Evolutionary conservation across 2,329 filamentous ascomycete species (phyloP).

Genomic region (Neocatenulostroma microsporum): DNA sequence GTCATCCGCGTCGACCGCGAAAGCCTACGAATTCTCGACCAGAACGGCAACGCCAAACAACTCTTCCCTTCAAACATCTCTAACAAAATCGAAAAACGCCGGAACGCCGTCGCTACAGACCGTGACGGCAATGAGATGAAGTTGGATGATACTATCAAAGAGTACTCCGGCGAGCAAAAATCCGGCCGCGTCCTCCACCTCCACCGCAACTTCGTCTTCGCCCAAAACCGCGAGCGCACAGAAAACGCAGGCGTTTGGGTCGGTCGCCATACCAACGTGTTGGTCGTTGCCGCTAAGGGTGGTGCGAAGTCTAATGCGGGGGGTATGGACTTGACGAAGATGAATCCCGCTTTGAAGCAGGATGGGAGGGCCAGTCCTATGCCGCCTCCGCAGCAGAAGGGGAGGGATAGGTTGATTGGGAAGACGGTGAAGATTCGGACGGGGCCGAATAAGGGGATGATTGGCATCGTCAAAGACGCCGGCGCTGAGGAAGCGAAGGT

Average conservation of each 20-base stretch:
- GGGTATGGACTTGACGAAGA: slow-evolving; percentile 75
- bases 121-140: slow-evolving; percentile 89
- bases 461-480: slow-evolving; percentile 93
- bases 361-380: slow-evolving; percentile 46
- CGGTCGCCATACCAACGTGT: slow-evolving; percentile 76
- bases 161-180: slow-evolving; percentile 75
- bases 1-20: slow-evolving; percentile 94
- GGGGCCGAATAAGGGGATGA: slow-evolving; percentile 82
- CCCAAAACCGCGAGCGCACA: slow-evolving; percentile 72
- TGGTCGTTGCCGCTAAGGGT: slow-evolving; percentile 89
- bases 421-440: slow-evolving; percentile 85
- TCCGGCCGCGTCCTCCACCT: slow-evolving; percentile 89
- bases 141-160: slow-evolving; percentile 84
- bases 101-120: slow-evolving; percentile 82
- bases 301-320: slow-evolving; percentile 59
- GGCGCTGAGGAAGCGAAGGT: slow-evolving; percentile 80
- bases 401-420: slow-evolving; percentile 76
- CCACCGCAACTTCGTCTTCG: slow-evolving; percentile 83
- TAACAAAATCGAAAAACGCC: slow-evolving; percentile 75
- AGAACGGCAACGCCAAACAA: slow-evolving; percentile 74
- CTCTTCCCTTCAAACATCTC: slow-evolving; percentile 86
- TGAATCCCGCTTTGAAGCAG: slow-evolving; percentile 81
- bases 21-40: slow-evolving; percentile 80
- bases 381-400: slow-evolving; percentile 65
- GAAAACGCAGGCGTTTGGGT: slow-evolving; percentile 91